Base-by-base conservation (phyloP, 768 basidiomycete genomes). In the Kwoniella pini region DNA sequence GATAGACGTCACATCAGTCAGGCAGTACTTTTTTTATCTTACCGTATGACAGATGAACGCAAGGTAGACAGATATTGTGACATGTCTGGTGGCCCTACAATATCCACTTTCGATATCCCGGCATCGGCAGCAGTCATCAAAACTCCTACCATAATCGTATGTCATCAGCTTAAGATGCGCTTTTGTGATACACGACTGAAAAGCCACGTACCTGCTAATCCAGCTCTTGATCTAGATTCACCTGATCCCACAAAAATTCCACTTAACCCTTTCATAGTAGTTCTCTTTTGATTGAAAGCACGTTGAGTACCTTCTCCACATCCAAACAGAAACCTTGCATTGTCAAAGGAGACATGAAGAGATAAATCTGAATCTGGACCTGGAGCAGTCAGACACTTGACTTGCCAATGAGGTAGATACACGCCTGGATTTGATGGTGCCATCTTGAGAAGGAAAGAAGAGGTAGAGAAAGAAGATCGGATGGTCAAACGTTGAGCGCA, bases 281-380 rank as follows among this genome's bases (percentile, higher is more conserved):
- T 80, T 64, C 80, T 81, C 60, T 85, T 85, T 79, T 92, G 88
- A 15, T 87, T 78, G 72, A 88, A 88, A 0, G 88, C 80, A 33
- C 94, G 81, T 42, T 85, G 86, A 1, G 88, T 86, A 60, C 88
- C 88, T 77, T 96, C 92, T 7, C 90, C 87, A 19, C 82, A 85
- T 77, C 93, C 93, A 82, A 97, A 91, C 38, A 94, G 82, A 68
- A 93, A 97, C 68, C 90, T 88, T 12, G 84, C 87, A 54, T 83
- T 81, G 65, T 89, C 87, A 74, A 92, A 93, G 0, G 83, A 82
- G 65, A 95, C 78, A 60, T 88, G 79, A 24, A 96, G 79, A 9
- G 87, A 84, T 0, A 92, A 87, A 65, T 91, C 86, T 1, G 92
- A 89, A 80, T 97, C 94, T 28, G 65, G 63, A 9, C 72, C 70